Percentiles rank a stretch among this genome's conserved stretches.
Evolutionary conservation across 2,329 filamentous ascomycete genomes (phyloP).

Genomic region (Colletotrichum abscissum): DNA sequence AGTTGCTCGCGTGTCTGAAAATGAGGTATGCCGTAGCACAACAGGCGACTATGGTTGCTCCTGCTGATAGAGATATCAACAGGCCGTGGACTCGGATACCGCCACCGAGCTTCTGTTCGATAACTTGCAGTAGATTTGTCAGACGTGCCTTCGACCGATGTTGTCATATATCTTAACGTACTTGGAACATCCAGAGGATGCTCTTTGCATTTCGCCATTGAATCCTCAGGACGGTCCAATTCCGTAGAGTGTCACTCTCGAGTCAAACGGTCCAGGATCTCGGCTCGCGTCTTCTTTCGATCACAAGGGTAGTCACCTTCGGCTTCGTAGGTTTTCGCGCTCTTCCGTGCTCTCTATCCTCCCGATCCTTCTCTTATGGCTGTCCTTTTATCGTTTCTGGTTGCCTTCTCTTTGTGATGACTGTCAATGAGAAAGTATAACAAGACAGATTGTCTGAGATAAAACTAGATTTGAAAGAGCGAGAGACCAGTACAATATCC

Average conservation of each 20-base stretch:
- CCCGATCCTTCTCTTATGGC: background rate
- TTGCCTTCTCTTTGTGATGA: background rate
- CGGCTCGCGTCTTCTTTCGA: background rate
- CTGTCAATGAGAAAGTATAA: background rate
- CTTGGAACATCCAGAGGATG: conserved; percentile 6
- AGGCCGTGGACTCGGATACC: conserved; percentile 5
- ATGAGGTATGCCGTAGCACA: background rate
- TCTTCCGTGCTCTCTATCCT: background rate
- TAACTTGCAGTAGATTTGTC: background rate
- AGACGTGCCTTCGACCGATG: too few species aligned
- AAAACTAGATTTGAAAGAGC: background rate
- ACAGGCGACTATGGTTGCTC: background rate
- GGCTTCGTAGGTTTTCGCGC: background rate
- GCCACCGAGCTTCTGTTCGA: background rate
- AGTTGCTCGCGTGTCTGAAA: conserved; percentile 11
- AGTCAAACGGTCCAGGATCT: background rate
- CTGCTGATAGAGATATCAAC: background rate
- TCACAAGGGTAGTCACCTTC: background rate
- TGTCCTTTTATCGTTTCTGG: background rate
- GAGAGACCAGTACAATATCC: background rate
- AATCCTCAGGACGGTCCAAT: background rate
- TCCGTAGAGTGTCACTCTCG: background rate
- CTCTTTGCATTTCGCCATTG: conserved; percentile 13
- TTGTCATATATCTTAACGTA: background rate
- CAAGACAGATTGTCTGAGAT: background rate